Conservation (phyloP, 73 alveolate genomes). For the Paramecium pentaurelia region DNA sequence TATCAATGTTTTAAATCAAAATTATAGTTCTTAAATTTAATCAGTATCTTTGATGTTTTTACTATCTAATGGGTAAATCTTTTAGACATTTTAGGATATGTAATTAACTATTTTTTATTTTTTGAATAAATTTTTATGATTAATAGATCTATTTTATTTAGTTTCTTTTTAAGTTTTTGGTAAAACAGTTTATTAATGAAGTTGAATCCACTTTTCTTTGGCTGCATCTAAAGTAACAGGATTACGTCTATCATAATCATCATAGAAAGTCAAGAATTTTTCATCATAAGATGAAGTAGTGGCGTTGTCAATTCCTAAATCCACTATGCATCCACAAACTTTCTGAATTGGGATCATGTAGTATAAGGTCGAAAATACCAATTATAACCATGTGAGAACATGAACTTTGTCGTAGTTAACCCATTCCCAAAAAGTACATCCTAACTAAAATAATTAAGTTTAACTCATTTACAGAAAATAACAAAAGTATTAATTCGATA, state of each 20-base stretch:
- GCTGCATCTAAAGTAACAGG: slow-evolving; percentile 58
- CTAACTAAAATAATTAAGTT: not conserved
- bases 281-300: not conserved
- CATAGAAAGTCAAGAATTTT: not conserved
- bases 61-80: not conserved
- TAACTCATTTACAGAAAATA: not conserved
- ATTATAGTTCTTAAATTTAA: not conserved
- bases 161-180: not conserved
- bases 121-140: not conserved
- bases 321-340: not conserved
- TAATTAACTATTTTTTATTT: not conserved
- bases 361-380: not conserved
- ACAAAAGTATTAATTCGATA: not conserved
- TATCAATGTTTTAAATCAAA: not conserved
- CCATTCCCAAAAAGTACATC: not conserved
- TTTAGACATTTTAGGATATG: not conserved
- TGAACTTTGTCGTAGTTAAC: not conserved
- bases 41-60: not conserved
- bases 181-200: not conserved
- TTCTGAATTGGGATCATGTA: not conserved
- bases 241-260: slow-evolving; percentile 46
- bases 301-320: not conserved
- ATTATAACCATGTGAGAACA: not conserved
- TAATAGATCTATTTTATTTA: not conserved
- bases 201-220: slow-evolving; percentile 48